These are phyloP conservation scores for Entamoeba invadens DNA, from an alignment of 208 protist genomes.

Conservation along the genomic window DNA sequence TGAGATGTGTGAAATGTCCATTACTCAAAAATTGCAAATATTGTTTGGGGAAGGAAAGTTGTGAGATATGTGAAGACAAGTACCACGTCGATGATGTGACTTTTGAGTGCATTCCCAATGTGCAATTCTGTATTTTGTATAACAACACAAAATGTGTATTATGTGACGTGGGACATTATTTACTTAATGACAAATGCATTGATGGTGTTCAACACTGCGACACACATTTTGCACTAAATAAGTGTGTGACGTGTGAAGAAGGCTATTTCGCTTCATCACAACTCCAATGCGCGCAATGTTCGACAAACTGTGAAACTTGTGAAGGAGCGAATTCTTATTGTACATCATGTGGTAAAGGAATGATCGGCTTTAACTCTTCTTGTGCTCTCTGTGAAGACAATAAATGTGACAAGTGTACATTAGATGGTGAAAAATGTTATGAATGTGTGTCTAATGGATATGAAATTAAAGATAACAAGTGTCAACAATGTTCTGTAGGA, in stretches of 20 bases:
- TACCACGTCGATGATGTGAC: not conserved
- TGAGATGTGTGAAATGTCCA: too few species aligned
- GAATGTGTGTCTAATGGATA: not conserved
- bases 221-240: not conserved
- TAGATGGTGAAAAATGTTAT: not conserved
- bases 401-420: not conserved
- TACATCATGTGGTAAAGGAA: not conserved
- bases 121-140: not conserved
- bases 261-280: not conserved
- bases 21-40: too few species aligned
- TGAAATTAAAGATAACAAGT: not conserved
- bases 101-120: not conserved
- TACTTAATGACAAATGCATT: not conserved
- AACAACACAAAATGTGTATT: not conserved
- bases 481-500: not conserved
- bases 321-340: not conserved
- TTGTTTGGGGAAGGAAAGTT: too few species aligned
- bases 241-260: not conserved
- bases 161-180: not conserved
- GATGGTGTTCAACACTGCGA: not conserved
- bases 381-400: not conserved
- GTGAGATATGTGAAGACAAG: not conserved
- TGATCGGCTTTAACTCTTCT: not conserved
- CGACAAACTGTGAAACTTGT: not conserved
- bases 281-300: not conserved